Conservation (phyloP, 192 early-diverging fungal genomes). For the Ambispora gerdemannii region DNA sequence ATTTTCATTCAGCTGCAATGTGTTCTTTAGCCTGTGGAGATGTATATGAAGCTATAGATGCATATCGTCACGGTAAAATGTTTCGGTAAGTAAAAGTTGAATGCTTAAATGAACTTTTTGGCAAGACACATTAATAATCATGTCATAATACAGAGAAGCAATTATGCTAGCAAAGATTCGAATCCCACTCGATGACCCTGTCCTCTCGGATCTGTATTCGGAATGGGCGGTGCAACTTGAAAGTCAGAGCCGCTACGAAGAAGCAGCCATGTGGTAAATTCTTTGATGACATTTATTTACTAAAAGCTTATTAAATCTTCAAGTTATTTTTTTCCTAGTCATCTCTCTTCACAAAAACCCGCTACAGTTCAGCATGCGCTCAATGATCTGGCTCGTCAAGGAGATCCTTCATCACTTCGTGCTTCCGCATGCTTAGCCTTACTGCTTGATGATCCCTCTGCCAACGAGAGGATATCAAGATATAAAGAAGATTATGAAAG, state of each 20-base stretch:
- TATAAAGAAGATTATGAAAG: slow-evolving; percentile 13
- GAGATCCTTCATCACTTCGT: slow-evolving; percentile 18
- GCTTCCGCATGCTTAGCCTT: slow-evolving; percentile 19
- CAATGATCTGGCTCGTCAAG: slow-evolving; percentile 16
- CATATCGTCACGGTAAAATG: slow-evolving; percentile 37
- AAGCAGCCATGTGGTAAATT: slow-evolving; percentile 35
- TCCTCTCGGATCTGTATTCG: slow-evolving; percentile 28
- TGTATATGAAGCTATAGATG: slow-evolving; percentile 45
- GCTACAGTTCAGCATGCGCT: slow-evolving; percentile 12
- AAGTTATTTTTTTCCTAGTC: slow-evolving; percentile 2
- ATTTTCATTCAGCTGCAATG: slow-evolving; percentile 40
- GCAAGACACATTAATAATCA: neutral
- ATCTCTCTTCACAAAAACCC: slow-evolving; percentile 16
- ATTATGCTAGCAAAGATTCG: slow-evolving; percentile 36
- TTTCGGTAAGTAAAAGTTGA: slow-evolving; percentile 35
- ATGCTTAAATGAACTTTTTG: neutral
- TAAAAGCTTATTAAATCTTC: neutral
- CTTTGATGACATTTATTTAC: neutral
- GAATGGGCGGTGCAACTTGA: slow-evolving; percentile 36
- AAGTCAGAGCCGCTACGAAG: slow-evolving; percentile 27
- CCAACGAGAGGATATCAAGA: slow-evolving; percentile 11
- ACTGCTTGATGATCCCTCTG: slow-evolving; percentile 17
- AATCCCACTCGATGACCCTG: slow-evolving; percentile 30
- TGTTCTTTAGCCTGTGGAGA: slow-evolving; percentile 43
- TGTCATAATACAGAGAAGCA: slow-evolving; percentile 32